Evolutionary conservation across 2,329 filamentous ascomycete genomes (phyloP), one percentile per base, ranked within the genome.

Genomic region (Pseudocercospora vitis): DNA sequence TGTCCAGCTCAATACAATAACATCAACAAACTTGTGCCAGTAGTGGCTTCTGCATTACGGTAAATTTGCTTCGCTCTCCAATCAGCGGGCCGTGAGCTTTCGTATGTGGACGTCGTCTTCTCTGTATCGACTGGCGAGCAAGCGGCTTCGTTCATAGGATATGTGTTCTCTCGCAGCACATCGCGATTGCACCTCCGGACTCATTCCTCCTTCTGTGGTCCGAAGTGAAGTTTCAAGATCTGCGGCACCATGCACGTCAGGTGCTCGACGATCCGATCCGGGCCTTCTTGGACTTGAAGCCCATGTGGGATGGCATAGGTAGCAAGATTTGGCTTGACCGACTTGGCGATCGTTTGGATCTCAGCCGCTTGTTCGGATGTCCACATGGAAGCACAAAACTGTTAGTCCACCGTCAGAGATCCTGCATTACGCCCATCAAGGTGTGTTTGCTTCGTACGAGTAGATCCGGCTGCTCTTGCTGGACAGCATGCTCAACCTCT

Each of bases 341-440:
- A 70, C 53, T 71, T 70, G 1, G 79, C 79, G 26, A 76, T 75
- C 1, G 65, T 59, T 19, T 74, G 68, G 21, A 81, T 80, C 55
- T 74, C 64, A 5, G 70, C 61, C 19, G 73, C 74, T 65, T 82
- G 71, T 57, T 81, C 77, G 0, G 73, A 62, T 26, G 76, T 74
- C 79, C 79, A 81, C 79, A 81, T 81, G 2, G 78, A 85, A 2
- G 84, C 83, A 48, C 78, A 82, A 71, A 84, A 85, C 80, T 84
- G 54, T 51, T 42, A 2, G 26, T 12, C 2, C 12, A 16, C 45
- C n/a, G 31, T 53, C 32, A 52, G 26, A 12, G 37, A 33, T 23
- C 14, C 23, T 31, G 29, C 31, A 28, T 8, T 14, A 19, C 37
- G 21, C 16, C 24, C 6, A 33, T 47, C 11, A 26, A 45, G 28